phyloP scores from a whole-genome alignment of 2,329 filamentous ascomycete species.

The Aspergillus spinulosporus region DNA sequence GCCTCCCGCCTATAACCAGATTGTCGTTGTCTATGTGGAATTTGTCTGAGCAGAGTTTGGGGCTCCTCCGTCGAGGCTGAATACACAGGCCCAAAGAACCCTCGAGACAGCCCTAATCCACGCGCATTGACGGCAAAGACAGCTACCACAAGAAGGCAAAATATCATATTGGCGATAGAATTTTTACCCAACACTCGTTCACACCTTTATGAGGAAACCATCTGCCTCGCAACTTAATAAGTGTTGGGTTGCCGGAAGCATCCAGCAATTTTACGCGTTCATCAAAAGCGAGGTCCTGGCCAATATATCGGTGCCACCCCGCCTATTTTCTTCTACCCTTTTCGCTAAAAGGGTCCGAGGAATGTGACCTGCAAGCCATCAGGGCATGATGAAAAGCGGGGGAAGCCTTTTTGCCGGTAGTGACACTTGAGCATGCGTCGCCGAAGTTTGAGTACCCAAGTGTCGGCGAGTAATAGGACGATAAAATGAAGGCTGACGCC shows the following conservation, averaged over 20 bases:
- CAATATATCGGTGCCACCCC: not conserved
- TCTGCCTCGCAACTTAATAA: not conserved
- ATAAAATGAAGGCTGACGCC: not conserved
- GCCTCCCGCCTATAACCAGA: not conserved
- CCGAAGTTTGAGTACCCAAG: not conserved
- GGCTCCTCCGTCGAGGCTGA: not conserved
- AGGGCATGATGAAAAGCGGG: not conserved
- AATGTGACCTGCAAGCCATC: not conserved
- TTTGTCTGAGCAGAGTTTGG: not conserved
- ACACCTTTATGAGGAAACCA: not conserved
- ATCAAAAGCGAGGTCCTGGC: not conserved
- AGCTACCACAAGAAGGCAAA: not conserved
- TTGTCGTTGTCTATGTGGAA: not conserved
- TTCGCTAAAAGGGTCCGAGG: not conserved
- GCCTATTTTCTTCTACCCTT: not conserved
- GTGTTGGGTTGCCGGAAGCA: not conserved
- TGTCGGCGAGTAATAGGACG: not conserved
- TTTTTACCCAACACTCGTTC: not conserved
- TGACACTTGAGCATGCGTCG: not conserved
- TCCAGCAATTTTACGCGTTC: not conserved
- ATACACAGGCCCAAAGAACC: not conserved
- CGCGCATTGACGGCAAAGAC: constrained; percentile 1
- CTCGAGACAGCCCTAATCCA: not conserved
- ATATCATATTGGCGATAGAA: not conserved
- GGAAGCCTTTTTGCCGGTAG: not conserved